Percentiles rank a stretch among this genome's conserved stretches.
Evolutionary conservation across 2,329 filamentous ascomycete species (phyloP).

Genomic region (Fusarium compactum): DNA sequence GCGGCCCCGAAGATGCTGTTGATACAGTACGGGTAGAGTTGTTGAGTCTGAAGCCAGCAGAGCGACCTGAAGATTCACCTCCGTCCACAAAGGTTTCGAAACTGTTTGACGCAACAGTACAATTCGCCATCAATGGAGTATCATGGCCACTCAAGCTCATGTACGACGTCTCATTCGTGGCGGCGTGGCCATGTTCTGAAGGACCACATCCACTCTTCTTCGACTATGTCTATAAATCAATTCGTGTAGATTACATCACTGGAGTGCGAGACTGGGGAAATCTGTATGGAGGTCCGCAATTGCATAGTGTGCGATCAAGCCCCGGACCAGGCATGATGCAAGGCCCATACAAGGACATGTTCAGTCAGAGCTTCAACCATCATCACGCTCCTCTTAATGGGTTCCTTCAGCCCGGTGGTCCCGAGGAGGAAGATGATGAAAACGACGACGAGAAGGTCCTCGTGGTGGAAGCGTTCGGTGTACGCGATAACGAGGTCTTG

Average conservation of each 20-base stretch:
- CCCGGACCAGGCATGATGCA: constrained; percentile 49
- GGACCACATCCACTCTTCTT: constrained; percentile 79
- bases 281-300: constrained; percentile 51
- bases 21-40: constrained; percentile 78
- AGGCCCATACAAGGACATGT: constrained; percentile 45
- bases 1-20: constrained; percentile 67
- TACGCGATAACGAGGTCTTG: constrained; percentile 80
- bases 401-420: constrained; percentile 30
- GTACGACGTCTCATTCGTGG: constrained; percentile 75
- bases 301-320: constrained; percentile 52
- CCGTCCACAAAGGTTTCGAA: constrained; percentile 52
- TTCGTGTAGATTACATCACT: constrained; percentile 74
- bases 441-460: constrained; percentile 74
- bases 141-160: constrained; percentile 73
- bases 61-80: constrained; percentile 41
- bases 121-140: constrained; percentile 72
- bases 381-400: constrained; percentile 25
- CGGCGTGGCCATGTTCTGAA: constrained; percentile 72
- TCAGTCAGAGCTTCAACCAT: constrained; percentile 43
- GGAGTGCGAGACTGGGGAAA: constrained; percentile 74
- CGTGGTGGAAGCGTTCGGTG: constrained; percentile 78
- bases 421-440: constrained; percentile 54
- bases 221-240: constrained; percentile 72
- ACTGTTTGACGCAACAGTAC: constrained; percentile 71
- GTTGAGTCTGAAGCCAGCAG: constrained; percentile 67